phyloP scores from a whole-genome alignment of 345 rosid genomes.

The Balakata baccata region DNA sequence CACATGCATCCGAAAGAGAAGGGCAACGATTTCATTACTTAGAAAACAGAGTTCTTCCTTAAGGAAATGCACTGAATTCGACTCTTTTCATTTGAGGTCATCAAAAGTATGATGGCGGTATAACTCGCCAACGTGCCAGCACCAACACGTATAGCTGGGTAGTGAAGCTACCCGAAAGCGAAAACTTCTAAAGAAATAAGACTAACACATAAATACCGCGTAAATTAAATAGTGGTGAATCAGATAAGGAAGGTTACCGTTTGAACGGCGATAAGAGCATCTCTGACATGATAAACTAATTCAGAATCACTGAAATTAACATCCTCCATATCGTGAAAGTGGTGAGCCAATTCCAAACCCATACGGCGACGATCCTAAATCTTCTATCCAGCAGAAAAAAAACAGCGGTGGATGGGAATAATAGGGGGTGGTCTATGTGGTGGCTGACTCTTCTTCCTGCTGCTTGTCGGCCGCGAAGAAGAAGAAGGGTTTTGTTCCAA shows the following conservation, averaged over 20 bases:
- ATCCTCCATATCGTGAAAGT: conserved; percentile 26
- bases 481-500: not conserved
- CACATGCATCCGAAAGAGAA: too few species aligned
- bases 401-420: too few species aligned
- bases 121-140: too few species aligned
- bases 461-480: not conserved
- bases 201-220: not conserved
- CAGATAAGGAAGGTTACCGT: conserved; percentile 26
- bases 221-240: too few species aligned
- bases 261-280: conserved; percentile 43
- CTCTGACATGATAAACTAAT: conserved; percentile 45
- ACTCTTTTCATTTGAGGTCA: not conserved
- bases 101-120: not conserved
- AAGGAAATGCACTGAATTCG: too few species aligned
- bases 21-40: too few species aligned
- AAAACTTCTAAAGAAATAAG: not conserved
- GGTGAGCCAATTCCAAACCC: conserved; percentile 15
- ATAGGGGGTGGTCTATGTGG: not conserved
- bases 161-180: not conserved
- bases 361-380: not conserved
- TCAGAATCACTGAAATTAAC: conserved; percentile 42
- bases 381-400: too few species aligned
- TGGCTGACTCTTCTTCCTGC: conserved; percentile 3
- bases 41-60: too few species aligned
- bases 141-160: too few species aligned